phyloP scores from a whole-genome alignment of 1,284 basidiomycete genomes.

The Moesziomyces parantarcticus region DNA sequence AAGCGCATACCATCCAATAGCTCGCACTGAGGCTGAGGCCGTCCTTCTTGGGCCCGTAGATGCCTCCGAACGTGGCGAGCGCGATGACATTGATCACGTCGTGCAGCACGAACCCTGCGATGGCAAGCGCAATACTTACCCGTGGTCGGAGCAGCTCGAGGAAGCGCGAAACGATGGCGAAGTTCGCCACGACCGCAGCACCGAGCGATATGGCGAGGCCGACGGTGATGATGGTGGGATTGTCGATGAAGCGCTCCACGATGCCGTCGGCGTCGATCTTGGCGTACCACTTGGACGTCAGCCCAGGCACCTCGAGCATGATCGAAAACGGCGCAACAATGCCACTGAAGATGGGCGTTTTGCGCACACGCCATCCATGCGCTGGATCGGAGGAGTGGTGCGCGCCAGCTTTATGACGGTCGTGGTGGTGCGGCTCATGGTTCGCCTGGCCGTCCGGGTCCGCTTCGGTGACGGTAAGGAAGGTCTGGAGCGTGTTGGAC shows the following conservation, averaged over 20 bases:
- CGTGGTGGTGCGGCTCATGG: neutral
- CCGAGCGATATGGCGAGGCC: constrained; percentile 77
- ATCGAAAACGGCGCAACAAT: constrained; percentile 80
- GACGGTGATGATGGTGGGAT: constrained; percentile 72
- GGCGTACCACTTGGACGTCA: constrained; percentile 58
- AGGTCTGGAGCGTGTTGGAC: constrained; percentile 31
- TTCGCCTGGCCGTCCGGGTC: neutral
- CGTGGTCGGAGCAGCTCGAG: constrained; percentile 70
- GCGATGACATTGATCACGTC: constrained; percentile 78
- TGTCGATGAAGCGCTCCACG: constrained; percentile 47
- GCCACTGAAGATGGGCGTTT: constrained; percentile 71
- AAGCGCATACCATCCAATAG: constrained; percentile 84
- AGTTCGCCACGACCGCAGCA: constrained; percentile 78
- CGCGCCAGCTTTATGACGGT: neutral
- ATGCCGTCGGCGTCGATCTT: constrained; percentile 26
- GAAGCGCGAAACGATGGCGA: constrained; percentile 77
- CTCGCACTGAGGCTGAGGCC: constrained; percentile 72
- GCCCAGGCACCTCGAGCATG: constrained; percentile 73
- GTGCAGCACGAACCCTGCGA: constrained; percentile 73
- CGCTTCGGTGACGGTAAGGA: constrained; percentile 19
- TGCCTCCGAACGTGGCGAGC: constrained; percentile 76
- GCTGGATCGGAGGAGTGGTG: neutral
- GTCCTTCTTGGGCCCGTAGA: constrained; percentile 73
- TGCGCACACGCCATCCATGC: constrained; percentile 33
- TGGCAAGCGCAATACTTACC: constrained; percentile 75